phyloP scores from a whole-genome alignment of 345 rosid genomes.

The Populus davidiana region DNA sequence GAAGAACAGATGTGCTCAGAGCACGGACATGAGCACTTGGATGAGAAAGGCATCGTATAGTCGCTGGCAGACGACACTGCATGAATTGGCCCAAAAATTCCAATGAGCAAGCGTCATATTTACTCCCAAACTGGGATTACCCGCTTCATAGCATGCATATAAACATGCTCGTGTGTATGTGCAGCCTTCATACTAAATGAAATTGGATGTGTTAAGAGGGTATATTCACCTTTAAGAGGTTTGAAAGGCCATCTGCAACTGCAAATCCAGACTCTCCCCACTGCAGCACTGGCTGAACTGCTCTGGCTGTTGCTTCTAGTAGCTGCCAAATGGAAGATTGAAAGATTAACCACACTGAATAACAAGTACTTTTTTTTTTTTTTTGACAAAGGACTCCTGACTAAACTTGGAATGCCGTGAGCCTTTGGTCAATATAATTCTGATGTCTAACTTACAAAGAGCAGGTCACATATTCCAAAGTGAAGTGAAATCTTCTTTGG shows the following conservation, averaged over 20 bases:
- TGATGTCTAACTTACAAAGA: neutral
- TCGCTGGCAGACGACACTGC: constrained; percentile 95
- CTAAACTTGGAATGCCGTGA: neutral
- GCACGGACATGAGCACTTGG: constrained; percentile 96
- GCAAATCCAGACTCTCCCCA: constrained; percentile 93
- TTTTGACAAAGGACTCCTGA: neutral
- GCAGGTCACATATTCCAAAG: neutral
- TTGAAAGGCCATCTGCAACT: constrained; percentile 85
- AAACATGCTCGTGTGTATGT: neutral
- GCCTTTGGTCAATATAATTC: neutral
- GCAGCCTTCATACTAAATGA: neutral
- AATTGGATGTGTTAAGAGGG: neutral
- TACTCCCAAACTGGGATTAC: neutral
- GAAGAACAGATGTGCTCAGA: constrained; percentile 80
- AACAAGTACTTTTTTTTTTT: neutral
- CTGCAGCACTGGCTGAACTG: constrained; percentile 66
- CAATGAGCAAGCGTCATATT: neutral
- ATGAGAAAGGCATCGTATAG: constrained; percentile 78
- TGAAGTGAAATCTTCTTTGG: neutral
- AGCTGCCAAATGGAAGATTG: constrained; percentile 45
- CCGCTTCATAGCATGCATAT: neutral
- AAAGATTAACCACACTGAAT: neutral
- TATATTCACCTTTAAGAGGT: constrained; percentile 68
- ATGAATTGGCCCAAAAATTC: constrained; percentile 14
- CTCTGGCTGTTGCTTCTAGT: constrained; percentile 95